These are phyloP conservation scores for Phytophthora palmivora DNA, from an alignment of 352 stramenopile genomes.

Conservation along the genomic window DNA sequence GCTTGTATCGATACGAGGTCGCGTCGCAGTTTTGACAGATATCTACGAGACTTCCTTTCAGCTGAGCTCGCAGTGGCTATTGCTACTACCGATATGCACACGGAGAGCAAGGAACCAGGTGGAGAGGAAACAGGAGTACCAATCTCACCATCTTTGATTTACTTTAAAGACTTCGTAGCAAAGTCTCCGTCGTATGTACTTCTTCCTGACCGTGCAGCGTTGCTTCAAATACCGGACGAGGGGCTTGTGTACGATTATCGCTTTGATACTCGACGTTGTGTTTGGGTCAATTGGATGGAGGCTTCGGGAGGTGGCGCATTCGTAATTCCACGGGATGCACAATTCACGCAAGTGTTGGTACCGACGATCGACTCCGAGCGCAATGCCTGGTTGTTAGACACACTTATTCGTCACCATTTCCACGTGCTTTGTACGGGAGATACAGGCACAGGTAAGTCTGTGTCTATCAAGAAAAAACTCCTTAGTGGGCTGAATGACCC, in stretches of 20 bases:
- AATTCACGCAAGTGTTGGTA: constrained; percentile 92
- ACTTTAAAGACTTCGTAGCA: constrained; percentile 85
- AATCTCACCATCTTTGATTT: constrained; percentile 40
- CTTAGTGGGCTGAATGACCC: constrained; percentile 76
- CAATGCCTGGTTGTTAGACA: constrained; percentile 93
- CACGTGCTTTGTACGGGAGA: constrained; percentile 93
- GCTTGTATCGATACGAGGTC: constrained; percentile 91
- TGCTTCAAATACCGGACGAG: constrained; percentile 64
- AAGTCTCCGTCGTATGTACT: constrained; percentile 86
- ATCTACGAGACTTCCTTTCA: constrained; percentile 76
- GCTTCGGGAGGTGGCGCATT: constrained; percentile 39
- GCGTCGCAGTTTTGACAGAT: constrained; percentile 83
- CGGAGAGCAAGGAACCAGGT: constrained; percentile 14
- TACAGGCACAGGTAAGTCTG: constrained; percentile 94
- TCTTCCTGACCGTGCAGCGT: constrained; percentile 31
- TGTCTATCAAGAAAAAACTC: constrained; percentile 95
- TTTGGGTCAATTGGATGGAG: constrained; percentile 88
- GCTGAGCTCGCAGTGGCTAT: constrained; percentile 39
- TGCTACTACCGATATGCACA: constrained; percentile 15
- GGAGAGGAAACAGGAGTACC: constrained; percentile 35
- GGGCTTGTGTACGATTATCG: constrained; percentile 92
- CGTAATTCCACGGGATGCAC: constrained; percentile 71
- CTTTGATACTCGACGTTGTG: constrained; percentile 87
- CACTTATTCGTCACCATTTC: constrained; percentile 86
- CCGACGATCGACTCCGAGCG: constrained; percentile 94